A percentile compares a stretch with the other conserved stretches of the same genome.
Conservation (phyloP, 1,284 basidiomycete genomes). For the Amylostereum areolatum region DNA sequence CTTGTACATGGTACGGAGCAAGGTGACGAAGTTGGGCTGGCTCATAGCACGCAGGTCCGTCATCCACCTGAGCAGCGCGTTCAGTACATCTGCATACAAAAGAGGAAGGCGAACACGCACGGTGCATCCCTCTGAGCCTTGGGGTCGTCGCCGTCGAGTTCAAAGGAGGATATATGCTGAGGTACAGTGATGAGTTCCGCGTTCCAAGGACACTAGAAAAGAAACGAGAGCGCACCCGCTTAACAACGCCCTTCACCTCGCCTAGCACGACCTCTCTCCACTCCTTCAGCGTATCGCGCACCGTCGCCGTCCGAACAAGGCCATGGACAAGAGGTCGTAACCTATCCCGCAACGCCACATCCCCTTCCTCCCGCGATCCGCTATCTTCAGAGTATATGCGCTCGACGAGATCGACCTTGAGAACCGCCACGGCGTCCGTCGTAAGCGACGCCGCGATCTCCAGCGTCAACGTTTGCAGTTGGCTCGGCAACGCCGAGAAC, state of each 20-base stretch:
- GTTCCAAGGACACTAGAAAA: neutral
- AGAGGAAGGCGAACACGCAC: slow-evolving; percentile 3
- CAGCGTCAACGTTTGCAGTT: slow-evolving; percentile 57
- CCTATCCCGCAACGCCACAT: slow-evolving; percentile 47
- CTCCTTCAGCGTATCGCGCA: slow-evolving; percentile 62
- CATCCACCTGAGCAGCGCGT: slow-evolving; percentile 14
- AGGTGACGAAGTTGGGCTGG: slow-evolving; percentile 63
- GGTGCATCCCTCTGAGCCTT: slow-evolving; percentile 18
- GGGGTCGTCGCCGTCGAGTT: slow-evolving; percentile 46
- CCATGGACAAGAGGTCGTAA: slow-evolving; percentile 71
- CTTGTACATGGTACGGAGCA: slow-evolving; percentile 60
- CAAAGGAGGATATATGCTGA: slow-evolving; percentile 55
- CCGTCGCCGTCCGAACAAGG: slow-evolving; percentile 67
- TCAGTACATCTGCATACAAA: neutral
- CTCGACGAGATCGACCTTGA: slow-evolving; percentile 63
- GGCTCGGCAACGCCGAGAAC: slow-evolving; percentile 64
- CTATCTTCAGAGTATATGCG: slow-evolving; percentile 30
- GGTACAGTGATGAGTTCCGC: slow-evolving; percentile 1
- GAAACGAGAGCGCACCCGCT: slow-evolving; percentile 37
- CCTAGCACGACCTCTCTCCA: slow-evolving; percentile 77
- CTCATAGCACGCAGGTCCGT: slow-evolving; percentile 62
- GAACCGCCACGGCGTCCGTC: slow-evolving; percentile 65
- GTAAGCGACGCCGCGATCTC: slow-evolving; percentile 78
- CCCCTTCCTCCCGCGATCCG: slow-evolving; percentile 22
- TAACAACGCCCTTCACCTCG: slow-evolving; percentile 60